These are phyloP conservation scores for Penicillium sp. DNA, from an alignment of 2,329 filamentous ascomycete species.

Conservation along the genomic window DNA sequence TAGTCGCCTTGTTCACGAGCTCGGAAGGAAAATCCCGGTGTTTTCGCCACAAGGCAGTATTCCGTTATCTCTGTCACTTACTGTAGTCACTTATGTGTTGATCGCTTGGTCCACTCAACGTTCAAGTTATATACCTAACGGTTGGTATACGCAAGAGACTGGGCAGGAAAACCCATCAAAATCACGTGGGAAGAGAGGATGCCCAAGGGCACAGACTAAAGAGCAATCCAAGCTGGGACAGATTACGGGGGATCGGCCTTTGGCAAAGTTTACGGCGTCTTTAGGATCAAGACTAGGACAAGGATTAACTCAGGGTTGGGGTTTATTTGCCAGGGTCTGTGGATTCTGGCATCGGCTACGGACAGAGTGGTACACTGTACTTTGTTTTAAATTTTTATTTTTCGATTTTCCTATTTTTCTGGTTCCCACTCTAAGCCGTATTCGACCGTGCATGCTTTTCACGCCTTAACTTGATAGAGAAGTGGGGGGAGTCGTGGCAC, in stretches of 20 bases:
- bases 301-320: conserved; percentile 1
- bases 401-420: background rate
- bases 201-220: conserved; percentile 22
- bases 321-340: conserved; percentile 4
- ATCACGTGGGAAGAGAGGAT: background rate
- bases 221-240: conserved; percentile 22
- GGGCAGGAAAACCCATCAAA: background rate
- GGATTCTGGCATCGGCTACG: conserved; percentile 4
- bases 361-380: conserved; percentile 4
- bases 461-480: conserved; percentile 21
- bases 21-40: background rate
- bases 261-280: background rate
- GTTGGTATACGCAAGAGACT: background rate
- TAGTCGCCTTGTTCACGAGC: conserved; percentile 7
- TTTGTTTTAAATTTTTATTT: background rate
- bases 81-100: background rate
- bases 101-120: background rate
- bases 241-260: conserved; percentile 18
- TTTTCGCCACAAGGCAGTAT: background rate
- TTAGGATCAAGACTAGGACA: background rate
- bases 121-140: background rate
- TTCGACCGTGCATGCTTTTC: conserved; percentile 31
- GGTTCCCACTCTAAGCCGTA: conserved; percentile 27
- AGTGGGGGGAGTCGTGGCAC: conserved; percentile 44
- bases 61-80: background rate